phyloP scores from a whole-genome alignment of 2,329 filamentous ascomycete genomes.

The Pseudogymnoascus sp. region DNA sequence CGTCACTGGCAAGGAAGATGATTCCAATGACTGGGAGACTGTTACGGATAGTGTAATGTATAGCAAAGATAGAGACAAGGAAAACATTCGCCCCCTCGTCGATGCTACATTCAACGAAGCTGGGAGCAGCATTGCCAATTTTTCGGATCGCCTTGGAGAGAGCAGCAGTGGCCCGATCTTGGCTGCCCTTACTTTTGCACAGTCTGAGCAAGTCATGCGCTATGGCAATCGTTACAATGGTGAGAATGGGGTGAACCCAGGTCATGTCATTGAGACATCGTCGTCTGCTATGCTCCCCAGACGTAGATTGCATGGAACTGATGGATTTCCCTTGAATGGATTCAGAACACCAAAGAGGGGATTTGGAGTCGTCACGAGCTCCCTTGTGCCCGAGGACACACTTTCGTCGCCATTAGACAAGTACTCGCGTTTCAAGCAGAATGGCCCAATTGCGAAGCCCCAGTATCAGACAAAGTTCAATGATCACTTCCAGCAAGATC shows the following conservation, averaged over 20 bases:
- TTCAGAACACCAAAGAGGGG: neutral
- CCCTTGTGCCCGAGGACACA: neutral
- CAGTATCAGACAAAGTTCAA: neutral
- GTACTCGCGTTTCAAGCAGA: neutral
- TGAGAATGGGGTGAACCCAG: neutral
- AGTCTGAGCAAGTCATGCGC: neutral
- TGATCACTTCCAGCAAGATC: neutral
- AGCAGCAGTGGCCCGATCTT: constrained; percentile 6
- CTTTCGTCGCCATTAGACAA: neutral
- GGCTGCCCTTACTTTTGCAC: neutral
- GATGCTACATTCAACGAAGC: constrained; percentile 17
- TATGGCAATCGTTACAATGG: neutral
- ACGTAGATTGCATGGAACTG: neutral
- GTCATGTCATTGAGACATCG: neutral
- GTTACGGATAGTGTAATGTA: constrained; percentile 19
- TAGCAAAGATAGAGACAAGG: neutral
- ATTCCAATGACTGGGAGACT: constrained; percentile 27
- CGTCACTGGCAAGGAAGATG: constrained; percentile 15
- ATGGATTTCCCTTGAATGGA: neutral
- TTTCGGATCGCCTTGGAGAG: constrained; percentile 17
- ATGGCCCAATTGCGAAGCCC: neutral
- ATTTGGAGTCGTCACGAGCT: neutral
- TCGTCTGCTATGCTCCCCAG: neutral
- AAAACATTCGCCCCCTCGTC: constrained; percentile 11
- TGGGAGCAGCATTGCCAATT: constrained; percentile 26